Conservation (phyloP, 176 grass and related monocot genomes). For the Carex parvula region DNA sequence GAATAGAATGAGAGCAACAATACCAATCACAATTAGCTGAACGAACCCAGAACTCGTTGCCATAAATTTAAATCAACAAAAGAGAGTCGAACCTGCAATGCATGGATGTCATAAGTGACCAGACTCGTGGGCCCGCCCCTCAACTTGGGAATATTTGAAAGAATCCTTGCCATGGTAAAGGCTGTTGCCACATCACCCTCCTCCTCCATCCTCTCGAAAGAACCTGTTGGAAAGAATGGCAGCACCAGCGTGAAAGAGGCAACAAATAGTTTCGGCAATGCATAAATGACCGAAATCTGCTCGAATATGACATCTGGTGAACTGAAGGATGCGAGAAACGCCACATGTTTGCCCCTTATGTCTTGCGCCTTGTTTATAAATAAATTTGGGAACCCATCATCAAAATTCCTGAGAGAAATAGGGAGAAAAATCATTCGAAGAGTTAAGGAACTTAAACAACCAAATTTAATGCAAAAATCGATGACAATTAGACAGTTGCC, state of each 20-base stretch:
- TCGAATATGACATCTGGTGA: constrained; percentile 80
- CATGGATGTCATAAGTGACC: constrained; percentile 97
- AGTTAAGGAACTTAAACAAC: no score
- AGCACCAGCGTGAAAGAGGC: constrained; percentile 88
- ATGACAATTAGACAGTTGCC: neutral
- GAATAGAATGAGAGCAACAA: neutral
- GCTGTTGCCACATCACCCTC: constrained; percentile 96
- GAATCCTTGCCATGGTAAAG: constrained; percentile 77
- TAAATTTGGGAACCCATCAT: constrained; percentile 93
- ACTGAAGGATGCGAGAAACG: constrained; percentile 95
- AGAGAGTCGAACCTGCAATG: constrained; percentile 57
- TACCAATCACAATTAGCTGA: neutral
- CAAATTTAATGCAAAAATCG: neutral
- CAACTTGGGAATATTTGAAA: constrained; percentile 84
- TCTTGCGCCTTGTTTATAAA: constrained; percentile 90
- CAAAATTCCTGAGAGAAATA: constrained; percentile 53
- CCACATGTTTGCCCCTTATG: constrained; percentile 91
- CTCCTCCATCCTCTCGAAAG: constrained; percentile 95
- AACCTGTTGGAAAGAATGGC: constrained; percentile 92
- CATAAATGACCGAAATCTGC: constrained; percentile 90
- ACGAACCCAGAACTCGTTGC: neutral
- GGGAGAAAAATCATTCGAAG: neutral
- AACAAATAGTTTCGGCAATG: constrained; percentile 87
- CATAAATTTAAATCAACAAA: neutral
- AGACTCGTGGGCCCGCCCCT: constrained; percentile 87